phyloP scores from a whole-genome alignment of 805 yeast genomes.

The Metschnikowia bowlesiae region DNA sequence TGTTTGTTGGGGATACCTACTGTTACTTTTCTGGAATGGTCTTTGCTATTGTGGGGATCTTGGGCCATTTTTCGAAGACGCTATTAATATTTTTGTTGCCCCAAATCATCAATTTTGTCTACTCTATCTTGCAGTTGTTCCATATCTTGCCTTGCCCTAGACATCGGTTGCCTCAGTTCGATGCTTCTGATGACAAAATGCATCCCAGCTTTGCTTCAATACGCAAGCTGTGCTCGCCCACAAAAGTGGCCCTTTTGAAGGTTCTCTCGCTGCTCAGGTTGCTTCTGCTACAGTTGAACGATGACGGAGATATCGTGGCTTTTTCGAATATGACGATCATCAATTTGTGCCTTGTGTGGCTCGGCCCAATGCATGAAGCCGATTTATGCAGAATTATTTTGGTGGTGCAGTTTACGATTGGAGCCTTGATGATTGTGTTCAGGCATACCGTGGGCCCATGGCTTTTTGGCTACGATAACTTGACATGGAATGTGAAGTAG shows the following conservation, averaged over 20 bases:
- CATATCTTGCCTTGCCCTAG: constrained; percentile 90
- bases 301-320: constrained; percentile 26
- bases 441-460: constrained; percentile 85
- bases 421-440: constrained; percentile 58
- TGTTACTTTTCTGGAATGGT: constrained; percentile 99
- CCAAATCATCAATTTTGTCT: constrained; percentile 84
- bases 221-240: constrained; percentile 19
- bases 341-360: constrained; percentile 75
- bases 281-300: constrained; percentile 32
- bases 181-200: constrained; percentile 62
- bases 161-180: constrained; percentile 83
- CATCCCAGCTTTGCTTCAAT: constrained; percentile 52
- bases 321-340: constrained; percentile 86
- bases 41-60: constrained; percentile 91
- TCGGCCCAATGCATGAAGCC: constrained; percentile 90
- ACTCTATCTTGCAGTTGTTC: constrained; percentile 89
- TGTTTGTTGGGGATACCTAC: constrained; percentile 96
- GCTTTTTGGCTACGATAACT: constrained; percentile 85
- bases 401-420: constrained; percentile 58
- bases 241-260: constrained; percentile 32
- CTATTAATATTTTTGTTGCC: constrained; percentile 81
- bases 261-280: constrained; percentile 48
- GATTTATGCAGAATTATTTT: constrained; percentile 58
- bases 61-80: constrained; percentile 95
- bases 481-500: constrained; percentile 40